These are phyloP conservation scores for Dioszegia hungarica DNA, from an alignment of 768 basidiomycete species.

Conservation along the genomic window DNA sequence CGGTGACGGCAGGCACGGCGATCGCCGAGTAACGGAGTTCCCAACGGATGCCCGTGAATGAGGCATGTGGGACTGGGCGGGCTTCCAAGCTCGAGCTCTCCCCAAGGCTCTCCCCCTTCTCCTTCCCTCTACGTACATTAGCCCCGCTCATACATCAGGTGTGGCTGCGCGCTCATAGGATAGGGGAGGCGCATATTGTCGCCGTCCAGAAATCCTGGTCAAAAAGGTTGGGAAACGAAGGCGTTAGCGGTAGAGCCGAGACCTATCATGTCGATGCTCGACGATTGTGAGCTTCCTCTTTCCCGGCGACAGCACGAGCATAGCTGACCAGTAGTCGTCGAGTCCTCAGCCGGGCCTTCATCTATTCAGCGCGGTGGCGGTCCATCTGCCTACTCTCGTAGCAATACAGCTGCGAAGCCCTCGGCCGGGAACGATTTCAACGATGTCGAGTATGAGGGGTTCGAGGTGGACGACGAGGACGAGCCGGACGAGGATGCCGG, in stretches of 20 bases:
- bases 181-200: no score
- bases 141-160: no score
- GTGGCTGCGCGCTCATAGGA: no score
- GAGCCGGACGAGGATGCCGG: conserved; percentile 38
- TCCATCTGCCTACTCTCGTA: conserved; percentile 1
- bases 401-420: conserved; percentile 38
- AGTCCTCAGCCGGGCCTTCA: conserved; percentile 65
- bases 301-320: not conserved
- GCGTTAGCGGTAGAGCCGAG: no score
- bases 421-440: conserved; percentile 29
- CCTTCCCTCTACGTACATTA: no score
- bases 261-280: conserved; percentile 31
- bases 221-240: no score
- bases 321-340: conserved; percentile 62
- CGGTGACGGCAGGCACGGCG: not conserved
- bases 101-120: no score
- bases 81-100: no score
- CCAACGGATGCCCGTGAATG: no score
- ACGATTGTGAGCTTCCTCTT: conserved; percentile 27
- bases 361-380: conserved; percentile 27
- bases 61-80: no score
- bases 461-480: conserved; percentile 67
- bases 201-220: no score
- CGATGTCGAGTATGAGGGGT: conserved; percentile 76
- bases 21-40: no score